Evolutionary conservation across 257 asterid species (phyloP), one percentile per base, ranked within the genome.

Genomic region (Ajuga chamaepitys): DNA sequence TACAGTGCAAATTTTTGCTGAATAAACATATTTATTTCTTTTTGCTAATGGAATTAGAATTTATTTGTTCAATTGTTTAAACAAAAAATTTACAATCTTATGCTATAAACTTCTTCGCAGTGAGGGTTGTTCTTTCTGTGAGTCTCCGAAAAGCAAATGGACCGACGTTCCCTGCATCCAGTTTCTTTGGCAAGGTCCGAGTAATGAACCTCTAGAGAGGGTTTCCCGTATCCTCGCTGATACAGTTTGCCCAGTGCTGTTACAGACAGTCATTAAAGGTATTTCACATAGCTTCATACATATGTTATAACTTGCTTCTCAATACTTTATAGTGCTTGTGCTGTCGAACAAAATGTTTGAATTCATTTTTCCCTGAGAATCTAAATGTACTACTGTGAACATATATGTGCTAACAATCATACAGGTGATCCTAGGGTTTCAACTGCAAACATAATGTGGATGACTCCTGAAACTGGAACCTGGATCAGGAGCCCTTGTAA

Each of bases 401-500:
- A 30, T 62, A 51, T 41, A 52, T 58, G n/a, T 69, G 64, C 11
- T 11, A 30, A 51, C 45, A 35, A 59, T 75, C 76, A 41, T 64
- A 70, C 83, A 94, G 99, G 97, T 73, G 97, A 94, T 83, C 84
- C 95, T 34, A 86, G 95, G 80, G 85, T 94, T 66, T 77, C 95
- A 57, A 64, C 79, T 56, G 97, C 87, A 21, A 77, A 80, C 66
- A 65, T 88, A 66, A 70, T 79, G 35, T 90, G 97, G 97, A 64
- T 80, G 66, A 86, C 74, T 68, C 89, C 96, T 4, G 95, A 85
- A 59, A 82, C 90, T 22, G 85, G 85, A 26, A 80, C 95, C 69
- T 89, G 91, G 96, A 80, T 77, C 57, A 85, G 88, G 78, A 85
- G 84, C 78, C 90, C 85, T 53, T 37, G 73, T 72, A 84, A 77